These are phyloP conservation scores for Arabis hirsuta DNA, from an alignment of 345 rosid species.

Conservation along the genomic window DNA sequence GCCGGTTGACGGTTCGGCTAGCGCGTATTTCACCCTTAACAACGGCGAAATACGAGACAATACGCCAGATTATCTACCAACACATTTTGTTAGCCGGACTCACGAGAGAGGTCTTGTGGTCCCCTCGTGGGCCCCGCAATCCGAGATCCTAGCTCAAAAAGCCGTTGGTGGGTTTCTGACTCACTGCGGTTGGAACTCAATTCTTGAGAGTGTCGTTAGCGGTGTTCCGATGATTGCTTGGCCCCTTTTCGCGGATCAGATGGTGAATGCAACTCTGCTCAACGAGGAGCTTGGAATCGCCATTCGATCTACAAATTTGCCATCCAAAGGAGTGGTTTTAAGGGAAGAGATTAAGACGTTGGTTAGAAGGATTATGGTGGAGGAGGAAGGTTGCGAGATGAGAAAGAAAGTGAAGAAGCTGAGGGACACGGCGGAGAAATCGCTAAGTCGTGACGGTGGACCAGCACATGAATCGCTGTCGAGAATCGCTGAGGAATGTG, in stretches of 20 bases:
- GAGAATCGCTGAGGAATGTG: conserved; percentile 19
- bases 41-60: not conserved
- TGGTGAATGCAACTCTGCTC: conserved; percentile 15
- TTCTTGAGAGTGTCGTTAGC: conserved; percentile 48
- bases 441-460: conserved; percentile 12
- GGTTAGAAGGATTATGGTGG: conserved; percentile 49
- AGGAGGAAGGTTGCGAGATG: conserved; percentile 46
- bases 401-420: conserved; percentile 44
- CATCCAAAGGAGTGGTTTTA: conserved; percentile 8
- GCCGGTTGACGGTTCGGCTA: not conserved
- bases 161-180: conserved; percentile 61
- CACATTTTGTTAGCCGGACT: conserved; percentile 11
- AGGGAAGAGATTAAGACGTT: conserved; percentile 49
- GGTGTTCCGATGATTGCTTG: conserved; percentile 57
- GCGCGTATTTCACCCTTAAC: not conserved
- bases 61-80: conserved; percentile 25
- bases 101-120: conserved; percentile 9
- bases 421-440: conserved; percentile 20
- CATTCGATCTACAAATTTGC: not conserved
- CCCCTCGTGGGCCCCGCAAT: conserved; percentile 69
- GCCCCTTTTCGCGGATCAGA: conserved; percentile 44
- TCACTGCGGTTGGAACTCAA: conserved; percentile 86
- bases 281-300: conserved; percentile 57
- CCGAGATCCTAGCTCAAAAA: conserved; percentile 50
- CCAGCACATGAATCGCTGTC: conserved; percentile 22